Evolutionary conservation across 768 basidiomycete species (phyloP).

Genomic region (Lactarius vividus): DNA sequence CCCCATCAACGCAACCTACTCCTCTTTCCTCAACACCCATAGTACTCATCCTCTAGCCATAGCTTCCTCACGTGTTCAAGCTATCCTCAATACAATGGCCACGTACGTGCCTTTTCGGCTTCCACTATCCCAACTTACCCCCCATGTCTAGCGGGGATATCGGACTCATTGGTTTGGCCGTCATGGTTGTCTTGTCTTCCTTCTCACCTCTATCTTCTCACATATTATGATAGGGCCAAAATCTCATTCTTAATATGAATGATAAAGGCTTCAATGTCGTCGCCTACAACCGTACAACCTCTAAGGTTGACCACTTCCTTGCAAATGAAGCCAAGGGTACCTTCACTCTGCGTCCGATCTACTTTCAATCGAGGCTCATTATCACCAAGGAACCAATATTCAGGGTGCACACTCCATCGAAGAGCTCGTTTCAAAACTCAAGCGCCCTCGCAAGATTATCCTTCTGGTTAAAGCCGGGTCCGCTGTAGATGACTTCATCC

Average conservation of each 20-base stretch:
- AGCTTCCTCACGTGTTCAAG: constrained; percentile 35
- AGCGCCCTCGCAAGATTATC: constrained; percentile 94
- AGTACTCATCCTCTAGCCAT: constrained; percentile 10
- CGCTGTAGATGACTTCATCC: constrained; percentile 95
- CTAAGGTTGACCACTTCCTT: constrained; percentile 95
- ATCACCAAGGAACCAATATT: constrained; percentile 78
- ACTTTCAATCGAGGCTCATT: constrained; percentile 27
- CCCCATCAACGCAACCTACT: neutral
- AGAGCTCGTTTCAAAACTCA: constrained; percentile 90
- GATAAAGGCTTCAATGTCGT: constrained; percentile 99
- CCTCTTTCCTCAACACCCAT: constrained; percentile 25
- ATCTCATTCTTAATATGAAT: constrained; percentile 97
- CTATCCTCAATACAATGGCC: constrained; percentile 41
- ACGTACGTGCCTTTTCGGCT: constrained; percentile 47
- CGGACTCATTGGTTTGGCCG: constrained; percentile 97
- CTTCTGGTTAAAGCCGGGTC: constrained; percentile 97
- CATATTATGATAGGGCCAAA: constrained; percentile 70
- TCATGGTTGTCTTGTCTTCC: constrained; percentile 65
- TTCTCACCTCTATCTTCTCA: constrained; percentile 26
- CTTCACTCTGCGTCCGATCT: constrained; percentile 32
- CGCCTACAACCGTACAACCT: constrained; percentile 94
- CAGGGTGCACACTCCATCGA: constrained; percentile 92
- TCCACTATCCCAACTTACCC: constrained; percentile 28
- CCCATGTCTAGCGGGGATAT: constrained; percentile 75
- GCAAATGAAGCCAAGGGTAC: constrained; percentile 97